Evolutionary conservation across 805 yeast species (phyloP), one percentile per base, ranked within the genome.

Genomic region (Priceomyces carsonii): DNA sequence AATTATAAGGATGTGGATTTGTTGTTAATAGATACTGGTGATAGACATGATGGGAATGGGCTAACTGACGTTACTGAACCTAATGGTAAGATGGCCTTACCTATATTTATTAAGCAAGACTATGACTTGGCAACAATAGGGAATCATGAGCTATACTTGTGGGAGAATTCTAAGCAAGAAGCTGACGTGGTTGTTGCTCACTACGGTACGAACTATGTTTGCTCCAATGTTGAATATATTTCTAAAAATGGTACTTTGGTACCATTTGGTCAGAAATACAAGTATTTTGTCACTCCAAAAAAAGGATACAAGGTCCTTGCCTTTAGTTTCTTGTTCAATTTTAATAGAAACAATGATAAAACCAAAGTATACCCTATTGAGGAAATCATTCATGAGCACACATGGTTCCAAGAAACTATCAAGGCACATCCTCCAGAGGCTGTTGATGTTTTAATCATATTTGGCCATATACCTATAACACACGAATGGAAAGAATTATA

Each of bases 31-130:
- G 98, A 91, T 53, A 80, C 95, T 1, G 98, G 98, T 4, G 98
- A 91, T 59, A 80, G 87, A 43, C 95, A 87, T 49, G 98, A 91
- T 57, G 98, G 98, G 1, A 90, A 88, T 54, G 98, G 98, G 0
- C 61, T 89, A 8, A 74, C 87, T 25, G 97, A 91, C 61, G 79
- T 84, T 9, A 82, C 95, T 0, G 36, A 21, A 3, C 86, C 91
- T 2, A 84, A 82, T 52, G 98, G 96, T 0, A 49, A 61, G 4
- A 57, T 67, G 10, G 76, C 93, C 0, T 73, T 80, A 18, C 69
- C 71, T 2, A 71, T 90, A 0, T 85, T 90, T 55, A 74, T 73
- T 45, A 62, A 69, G 38, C 71, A 76, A 40, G 80, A 83, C 35
- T 85, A 83, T 48, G 97, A 91, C 56, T 54, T 91, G 25, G 59